phyloP scores from a whole-genome alignment of 331 rosid genomes.

The Erythrophleum ivorense region DNA sequence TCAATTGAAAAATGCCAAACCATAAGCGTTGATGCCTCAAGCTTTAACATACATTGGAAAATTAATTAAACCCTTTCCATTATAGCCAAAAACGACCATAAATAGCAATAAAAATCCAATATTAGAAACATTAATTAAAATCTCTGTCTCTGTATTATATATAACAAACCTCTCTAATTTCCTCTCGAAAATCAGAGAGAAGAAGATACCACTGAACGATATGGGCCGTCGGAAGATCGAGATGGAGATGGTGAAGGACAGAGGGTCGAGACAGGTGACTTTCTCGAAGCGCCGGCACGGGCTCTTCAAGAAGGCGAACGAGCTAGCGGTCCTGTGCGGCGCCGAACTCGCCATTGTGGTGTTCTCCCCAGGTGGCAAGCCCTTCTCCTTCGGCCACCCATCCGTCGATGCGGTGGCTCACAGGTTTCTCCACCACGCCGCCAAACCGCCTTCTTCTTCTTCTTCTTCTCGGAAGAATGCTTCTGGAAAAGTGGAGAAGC shows the following conservation, averaged over 20 bases:
- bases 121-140: constrained; percentile 22
- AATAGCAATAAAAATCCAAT: constrained; percentile 3
- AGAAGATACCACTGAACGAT: neutral
- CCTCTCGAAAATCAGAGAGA: neutral
- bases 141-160: neutral
- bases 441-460: neutral
- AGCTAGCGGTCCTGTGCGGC: constrained; percentile 40
- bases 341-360: constrained; percentile 23
- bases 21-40: neutral
- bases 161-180: neutral
- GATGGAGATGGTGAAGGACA: constrained; percentile 37
- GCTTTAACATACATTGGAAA: neutral
- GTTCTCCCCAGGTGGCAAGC: constrained; percentile 42
- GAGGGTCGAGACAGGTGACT: constrained; percentile 33
- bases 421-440: constrained; percentile 10
- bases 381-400: constrained; percentile 41
- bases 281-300: constrained; percentile 46
- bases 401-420: constrained; percentile 9
- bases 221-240: constrained; percentile 43
- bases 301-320: constrained; percentile 43
- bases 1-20: constrained; percentile 15
- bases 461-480: neutral
- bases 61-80: neutral
- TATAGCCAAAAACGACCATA: neutral
- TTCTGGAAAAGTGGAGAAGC: neutral